A percentile compares a stretch with the other conserved stretches of the same genome.
phyloP scores from a whole-genome alignment of 108 stramenopile genomes.

The Parmales sp. region DNA sequence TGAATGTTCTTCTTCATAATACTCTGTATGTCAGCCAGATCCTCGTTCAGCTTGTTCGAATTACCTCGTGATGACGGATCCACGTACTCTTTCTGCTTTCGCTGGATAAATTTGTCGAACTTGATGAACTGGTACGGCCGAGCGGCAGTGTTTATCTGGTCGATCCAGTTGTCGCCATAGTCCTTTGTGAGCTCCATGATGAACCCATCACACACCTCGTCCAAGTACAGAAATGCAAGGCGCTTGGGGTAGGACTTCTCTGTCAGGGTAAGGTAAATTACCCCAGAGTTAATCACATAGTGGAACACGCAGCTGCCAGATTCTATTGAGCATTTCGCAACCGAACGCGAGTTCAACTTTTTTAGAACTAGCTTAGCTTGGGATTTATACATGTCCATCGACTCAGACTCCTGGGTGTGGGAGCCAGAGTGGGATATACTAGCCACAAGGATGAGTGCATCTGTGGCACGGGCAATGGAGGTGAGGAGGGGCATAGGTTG shows the following conservation, averaged over 20 bases:
- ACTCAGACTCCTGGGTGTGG: slow-evolving; percentile 25
- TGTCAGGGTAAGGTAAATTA: slow-evolving; percentile 11
- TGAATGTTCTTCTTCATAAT: slow-evolving; percentile 92
- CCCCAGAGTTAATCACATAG: slow-evolving; percentile 19
- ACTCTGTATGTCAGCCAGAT: slow-evolving; percentile 86
- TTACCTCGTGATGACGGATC: slow-evolving; percentile 71
- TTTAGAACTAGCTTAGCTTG: slow-evolving; percentile 45
- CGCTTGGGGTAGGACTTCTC: slow-evolving; percentile 80
- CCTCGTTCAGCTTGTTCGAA: slow-evolving; percentile 80
- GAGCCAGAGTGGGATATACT: slow-evolving; percentile 45
- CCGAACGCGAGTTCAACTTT: slow-evolving; percentile 28
- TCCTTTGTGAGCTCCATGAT: slow-evolving; percentile 64
- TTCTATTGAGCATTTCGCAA: slow-evolving; percentile 41
- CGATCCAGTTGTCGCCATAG: slow-evolving; percentile 58
- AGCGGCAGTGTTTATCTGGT: slow-evolving; percentile 61
- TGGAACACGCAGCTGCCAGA: slow-evolving; percentile 33
- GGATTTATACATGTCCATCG: slow-evolving; percentile 18
- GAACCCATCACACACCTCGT: slow-evolving; percentile 76
- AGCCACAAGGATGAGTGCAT: slow-evolving; percentile 71
- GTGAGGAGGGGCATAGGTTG: slow-evolving; percentile 66
- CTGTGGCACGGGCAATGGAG: slow-evolving; percentile 69
- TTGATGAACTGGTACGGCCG: slow-evolving; percentile 87
- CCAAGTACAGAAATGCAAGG: slow-evolving; percentile 86
- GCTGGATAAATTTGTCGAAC: slow-evolving; percentile 83
- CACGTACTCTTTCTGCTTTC: slow-evolving; percentile 79